A percentile compares a stretch with the other conserved stretches of the same genome.
These are phyloP conservation scores for Mycena sp. DNA, from an alignment of 1,284 basidiomycete species.

Conservation along the genomic window DNA sequence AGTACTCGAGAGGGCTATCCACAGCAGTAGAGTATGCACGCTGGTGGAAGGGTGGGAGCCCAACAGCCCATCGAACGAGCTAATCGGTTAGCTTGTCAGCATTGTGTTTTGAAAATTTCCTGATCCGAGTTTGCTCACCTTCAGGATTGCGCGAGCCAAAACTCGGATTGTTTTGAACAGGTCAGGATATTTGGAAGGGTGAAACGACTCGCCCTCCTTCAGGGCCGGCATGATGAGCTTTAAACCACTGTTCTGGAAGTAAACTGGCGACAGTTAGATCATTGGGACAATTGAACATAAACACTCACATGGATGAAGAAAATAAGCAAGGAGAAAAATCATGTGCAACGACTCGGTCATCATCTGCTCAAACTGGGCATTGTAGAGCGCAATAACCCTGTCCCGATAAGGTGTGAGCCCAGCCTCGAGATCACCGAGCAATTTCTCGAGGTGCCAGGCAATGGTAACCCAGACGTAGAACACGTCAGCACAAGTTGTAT, in stretches of 20 bases:
- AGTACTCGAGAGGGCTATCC: slow-evolving; percentile 33
- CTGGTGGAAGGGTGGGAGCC: too few species aligned
- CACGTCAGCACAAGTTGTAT: too few species aligned
- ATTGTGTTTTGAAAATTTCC: not conserved
- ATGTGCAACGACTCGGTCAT: slow-evolving; percentile 39
- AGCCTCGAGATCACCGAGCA: slow-evolving; percentile 26
- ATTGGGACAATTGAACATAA: not conserved
- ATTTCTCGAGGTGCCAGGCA: slow-evolving; percentile 33
- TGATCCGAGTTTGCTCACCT: slow-evolving; percentile 18
- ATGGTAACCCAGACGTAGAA: too few species aligned
- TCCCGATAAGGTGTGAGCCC: too few species aligned
- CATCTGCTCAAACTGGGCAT: slow-evolving; percentile 38
- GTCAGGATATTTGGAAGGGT: slow-evolving; percentile 10
- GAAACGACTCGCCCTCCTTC: slow-evolving; percentile 1
- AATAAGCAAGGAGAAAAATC: slow-evolving; percentile 37
- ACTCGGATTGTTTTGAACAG: slow-evolving; percentile 26
- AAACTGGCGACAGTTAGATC: slow-evolving; percentile 24
- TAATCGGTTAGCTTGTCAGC: slow-evolving; percentile 23
- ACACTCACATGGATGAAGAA: too few species aligned
- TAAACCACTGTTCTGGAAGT: slow-evolving; percentile 29
- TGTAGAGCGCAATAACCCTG: slow-evolving; percentile 33
- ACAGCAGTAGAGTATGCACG: slow-evolving; percentile 16
- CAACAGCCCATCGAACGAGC: slow-evolving; percentile 33
- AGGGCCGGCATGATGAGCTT: too few species aligned
- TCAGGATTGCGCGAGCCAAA: slow-evolving; percentile 22